Evolutionary conservation across 306 rosid genomes (phyloP), one percentile per base, ranked within the genome.

Genomic region (Cajanus cajan): DNA sequence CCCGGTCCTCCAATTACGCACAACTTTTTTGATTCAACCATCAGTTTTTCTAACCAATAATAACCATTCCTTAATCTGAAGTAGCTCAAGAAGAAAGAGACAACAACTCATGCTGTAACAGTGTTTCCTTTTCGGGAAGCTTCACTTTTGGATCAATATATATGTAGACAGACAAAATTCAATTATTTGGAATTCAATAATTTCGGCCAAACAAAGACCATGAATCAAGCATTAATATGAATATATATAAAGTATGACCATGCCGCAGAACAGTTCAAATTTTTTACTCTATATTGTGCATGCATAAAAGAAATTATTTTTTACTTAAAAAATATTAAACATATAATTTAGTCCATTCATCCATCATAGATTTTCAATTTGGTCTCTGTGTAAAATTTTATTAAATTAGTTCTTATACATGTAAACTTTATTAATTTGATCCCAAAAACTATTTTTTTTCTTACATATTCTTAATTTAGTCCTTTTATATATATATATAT

Each of bases 1-100:
- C 74, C 66, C 6, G 43, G 34, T 73, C 88, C 86, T 79, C 69
- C 71, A 76, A 79, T 86, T 79, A 45, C 80, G 86, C 80, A 70
- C 68, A 55, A 40, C 75, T 28, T 41, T 59, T 66, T 75, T 44
- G 13, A 48, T 44, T 59, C 84, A 50, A 71, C 25, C 8, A 25
- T 58, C 19, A 6, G 21, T 14, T 61, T 14, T 61, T 8, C 41
- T 2, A 61, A 31, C 3, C 31, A 28, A 28, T 28, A 28, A 28
- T 1, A 1, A 28, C 2, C 18, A 55, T 25, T 25, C 39, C 18
- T 58, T 58, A 58, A 58, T 9, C 63, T 22, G 24, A 50, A 16
- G 16, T 37, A 58, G 18, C 25, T 73, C 22, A 22, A 19, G 34
- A 55, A 59, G 52, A 74, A 58, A 81, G 45, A 16, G 68, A 31